Evolutionary conservation across 2,329 filamentous ascomycete genomes (phyloP), one percentile per base, ranked within the genome.

Genomic region (Penicillium glabrum): DNA sequence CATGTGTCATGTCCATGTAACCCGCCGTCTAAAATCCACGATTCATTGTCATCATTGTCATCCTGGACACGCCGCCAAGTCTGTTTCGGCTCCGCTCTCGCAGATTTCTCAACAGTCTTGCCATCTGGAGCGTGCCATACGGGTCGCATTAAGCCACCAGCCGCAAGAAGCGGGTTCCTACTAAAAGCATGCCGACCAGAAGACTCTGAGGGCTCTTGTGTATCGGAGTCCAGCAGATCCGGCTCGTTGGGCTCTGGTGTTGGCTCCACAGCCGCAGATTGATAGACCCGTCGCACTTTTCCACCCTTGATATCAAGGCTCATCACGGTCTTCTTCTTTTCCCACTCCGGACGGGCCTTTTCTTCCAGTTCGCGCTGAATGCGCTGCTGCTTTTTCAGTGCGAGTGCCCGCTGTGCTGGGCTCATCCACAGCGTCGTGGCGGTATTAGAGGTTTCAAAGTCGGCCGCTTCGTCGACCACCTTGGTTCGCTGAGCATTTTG

Each of bases 331-430:
- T 84, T 86, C 57, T 90, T 83, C 82, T 93, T 96, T 78, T 97
- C 93, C 74, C 92, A 96, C 60, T 96, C 93, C 0, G 92, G 91
- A 51, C 84, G 80, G 4, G 89, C 87, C 64, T 89, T 89, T 87
- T 92, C 96, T 67, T 96, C 90, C 81, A 95, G 87, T 74, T 96
- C 91, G 5, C 91, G 80, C 64, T 96, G 75, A 3, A 93, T 79
- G 71, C 89, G 90, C 75, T 96, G 92, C 75, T 96, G 93, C 56
- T 87, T 84, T 75, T 93, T 96, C 56, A 96, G 77, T 71, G 95
- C 91, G 62, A 87, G 80, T 1, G 92, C 93, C 43, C 92, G 83
- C 73, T 96, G 91, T 61, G 90, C 87, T 0, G 92, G 91, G 16
- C 80, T 91, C 49, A 91, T 89, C 92, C 92, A 96, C 77, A 95